Evolutionary conservation across 164 flowering plant genomes (phyloP).

Genomic region (Warburgia ugandensis): DNA sequence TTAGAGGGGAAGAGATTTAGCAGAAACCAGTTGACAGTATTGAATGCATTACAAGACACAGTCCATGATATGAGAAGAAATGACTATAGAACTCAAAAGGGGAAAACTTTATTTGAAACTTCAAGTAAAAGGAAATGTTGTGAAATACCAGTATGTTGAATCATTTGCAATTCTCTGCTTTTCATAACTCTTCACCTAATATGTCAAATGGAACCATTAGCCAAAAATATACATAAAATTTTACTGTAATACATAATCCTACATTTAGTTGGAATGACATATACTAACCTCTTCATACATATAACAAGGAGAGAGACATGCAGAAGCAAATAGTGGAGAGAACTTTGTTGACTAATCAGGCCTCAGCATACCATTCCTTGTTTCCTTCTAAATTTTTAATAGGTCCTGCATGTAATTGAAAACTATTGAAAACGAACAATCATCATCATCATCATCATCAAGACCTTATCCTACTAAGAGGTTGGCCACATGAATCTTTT

Average conservation of each 20-base stretch:
- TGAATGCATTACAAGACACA: too few relatives aligned
- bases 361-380: slow-evolving; percentile 92
- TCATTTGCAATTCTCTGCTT: slow-evolving; percentile 61
- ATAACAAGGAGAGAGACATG: slow-evolving; percentile 75
- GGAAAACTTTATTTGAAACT: background rate
- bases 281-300: slow-evolving; percentile 67
- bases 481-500: too few relatives aligned
- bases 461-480: too few relatives aligned
- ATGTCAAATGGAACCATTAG: slow-evolving; percentile 6
- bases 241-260: background rate
- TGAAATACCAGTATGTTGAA: slow-evolving; percentile 83
- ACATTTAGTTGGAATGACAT: background rate
- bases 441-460: too few relatives aligned
- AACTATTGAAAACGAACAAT: too few relatives aligned
- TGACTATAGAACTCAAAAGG: background rate
- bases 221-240: slow-evolving; percentile 2
- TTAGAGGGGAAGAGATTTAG: too few relatives aligned
- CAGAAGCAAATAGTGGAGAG: slow-evolving; percentile 95
- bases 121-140: background rate
- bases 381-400: slow-evolving; percentile 57
- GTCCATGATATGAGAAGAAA: too few relatives aligned
- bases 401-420: slow-evolving; percentile 41
- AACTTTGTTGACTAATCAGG: slow-evolving; percentile 91
- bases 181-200: slow-evolving; percentile 85
- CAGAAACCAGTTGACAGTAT: too few relatives aligned